A percentile compares a stretch with the other conserved stretches of the same genome.
These are phyloP conservation scores for Dioszegia hungarica DNA, from an alignment of 768 basidiomycete genomes.

Conservation along the genomic window DNA sequence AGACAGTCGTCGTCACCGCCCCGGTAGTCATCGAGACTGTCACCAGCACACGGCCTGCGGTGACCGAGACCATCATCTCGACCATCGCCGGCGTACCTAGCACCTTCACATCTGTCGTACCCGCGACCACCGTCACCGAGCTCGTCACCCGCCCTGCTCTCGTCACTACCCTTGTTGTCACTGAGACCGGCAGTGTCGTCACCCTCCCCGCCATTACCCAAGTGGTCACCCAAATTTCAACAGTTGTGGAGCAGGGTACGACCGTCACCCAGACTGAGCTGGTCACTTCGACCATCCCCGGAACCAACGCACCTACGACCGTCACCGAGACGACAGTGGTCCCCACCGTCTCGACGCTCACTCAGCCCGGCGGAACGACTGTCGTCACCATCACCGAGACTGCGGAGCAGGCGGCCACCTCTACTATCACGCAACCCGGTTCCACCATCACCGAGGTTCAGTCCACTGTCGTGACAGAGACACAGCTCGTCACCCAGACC, in stretches of 20 bases:
- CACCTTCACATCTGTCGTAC: too few species aligned
- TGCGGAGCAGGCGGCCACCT: background rate
- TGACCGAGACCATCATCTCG: too few species aligned
- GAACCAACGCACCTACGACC: too few species aligned
- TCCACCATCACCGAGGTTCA: background rate
- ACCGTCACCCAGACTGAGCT: background rate
- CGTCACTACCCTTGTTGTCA: background rate
- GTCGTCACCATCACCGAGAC: conserved; percentile 11
- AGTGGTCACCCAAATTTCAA: conserved; percentile 2
- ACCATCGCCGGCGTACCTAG: too few species aligned
- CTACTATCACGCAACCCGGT: conserved; percentile 6
- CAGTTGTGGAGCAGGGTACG: background rate
- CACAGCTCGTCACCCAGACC: conserved; percentile 5
- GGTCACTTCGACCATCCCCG: too few species aligned
- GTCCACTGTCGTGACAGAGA: conserved; percentile 1
- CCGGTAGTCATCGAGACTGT: too few species aligned
- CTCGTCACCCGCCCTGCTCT: background rate
- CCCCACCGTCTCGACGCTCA: background rate
- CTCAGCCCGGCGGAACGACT: conserved; percentile 2
- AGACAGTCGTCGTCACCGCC: too few species aligned
- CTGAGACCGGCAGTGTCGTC: conserved; percentile 2
- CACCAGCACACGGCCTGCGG: too few species aligned
- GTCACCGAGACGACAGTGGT: background rate
- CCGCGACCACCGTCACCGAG: background rate
- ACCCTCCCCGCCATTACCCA: conserved; percentile 9